Evolutionary conservation across 306 rosid species (phyloP), one percentile per base, ranked within the genome.

Genomic region (Ceratonia siliqua): DNA sequence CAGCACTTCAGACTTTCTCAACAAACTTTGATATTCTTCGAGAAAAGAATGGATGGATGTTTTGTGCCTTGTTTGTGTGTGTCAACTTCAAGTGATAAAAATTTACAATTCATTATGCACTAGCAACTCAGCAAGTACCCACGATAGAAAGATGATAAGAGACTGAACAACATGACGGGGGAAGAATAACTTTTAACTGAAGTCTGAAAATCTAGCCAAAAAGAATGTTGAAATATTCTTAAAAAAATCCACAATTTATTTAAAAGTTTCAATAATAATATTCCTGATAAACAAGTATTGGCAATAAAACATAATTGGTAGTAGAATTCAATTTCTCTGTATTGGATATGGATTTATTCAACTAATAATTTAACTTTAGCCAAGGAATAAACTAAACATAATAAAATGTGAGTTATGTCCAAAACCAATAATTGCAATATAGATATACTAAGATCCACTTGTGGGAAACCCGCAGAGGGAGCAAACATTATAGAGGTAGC

Each of bases 361-460:
- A 30, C n/a, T n/a, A 45, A 35, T 39, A 41, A 46, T 14, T 68
- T n/a, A 5, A 68, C 28, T 30, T 33, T 24, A 11, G 54, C 24
- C n/a, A 46, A 32, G 27, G 46, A 49, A 38, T 30, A 36, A 28
- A 15, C 30, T 46, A 24, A 58, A 9, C 56, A 42, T 15, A 53
- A 15, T 28, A 38, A 21, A 42, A 69, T 12, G 11, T 27, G 62
- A 15, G 46, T 54, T 65, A 30, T 22, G 55, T 32, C 8, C 24
- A 73, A n/a, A 75, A 43, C 24, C 56, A 59, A 69, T 8, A 33
- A 55, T 56, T 32, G 15, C 32, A 38, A 73, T 59, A 28, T 45
- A 59, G 39, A 58, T 42, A 55, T 59, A 70, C 17, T 10, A 61
- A 68, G 73, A 72, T 6, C 39, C 68, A 66, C 10, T 2, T 14